Evolutionary conservation across 164 flowering plant species (phyloP), one percentile per base, ranked within the genome.

Genomic region (Vitis riparia): DNA sequence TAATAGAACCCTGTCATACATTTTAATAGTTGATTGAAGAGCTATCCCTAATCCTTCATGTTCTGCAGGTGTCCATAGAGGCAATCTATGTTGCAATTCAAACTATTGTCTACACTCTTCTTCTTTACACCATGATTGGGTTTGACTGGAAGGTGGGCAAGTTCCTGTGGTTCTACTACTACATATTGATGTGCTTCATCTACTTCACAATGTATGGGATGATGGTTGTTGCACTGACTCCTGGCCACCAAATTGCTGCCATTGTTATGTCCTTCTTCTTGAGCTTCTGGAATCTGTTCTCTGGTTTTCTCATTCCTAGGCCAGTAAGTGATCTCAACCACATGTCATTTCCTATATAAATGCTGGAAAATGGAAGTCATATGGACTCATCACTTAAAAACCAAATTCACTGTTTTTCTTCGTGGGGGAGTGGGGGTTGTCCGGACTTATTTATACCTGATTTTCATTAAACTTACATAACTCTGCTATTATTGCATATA

Each of bases 211-310:
- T 87, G 72, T 89, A 83, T 27, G 93, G 93, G 9, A 89, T 89
- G 93, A 87, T 87, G 93, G 68, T 81, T 63, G 81, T 87, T 5
- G 86, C 93, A 5, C 59, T 84, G 65, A 87, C 89, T 8, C 91
- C 93, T 11, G 77, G 78, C 71, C 81, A 69, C 59, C 86, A 87
- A 76, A 71, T 89, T 55, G 88, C 87, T 17, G 85, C 87, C 77
- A 75, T 87, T 65, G 65, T 68, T 32, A 80, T 83, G 85, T 79
- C 82, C 62, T 87, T 87, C 83, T 87, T 89, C 83, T 60, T 82
- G 17, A 72, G 80, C 65, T 78, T 89, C 69, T 89, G 91, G 93
- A 87, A 87, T 75, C 73, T 89, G 77, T 89, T 89, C 84, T 82
- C 89, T 9, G 93, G 91, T 47, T 89, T 87, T 69, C 74, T 87